Evolutionary conservation across 2,329 filamentous ascomycete species (phyloP).

Genomic region (Monosporascus sp.): DNA sequence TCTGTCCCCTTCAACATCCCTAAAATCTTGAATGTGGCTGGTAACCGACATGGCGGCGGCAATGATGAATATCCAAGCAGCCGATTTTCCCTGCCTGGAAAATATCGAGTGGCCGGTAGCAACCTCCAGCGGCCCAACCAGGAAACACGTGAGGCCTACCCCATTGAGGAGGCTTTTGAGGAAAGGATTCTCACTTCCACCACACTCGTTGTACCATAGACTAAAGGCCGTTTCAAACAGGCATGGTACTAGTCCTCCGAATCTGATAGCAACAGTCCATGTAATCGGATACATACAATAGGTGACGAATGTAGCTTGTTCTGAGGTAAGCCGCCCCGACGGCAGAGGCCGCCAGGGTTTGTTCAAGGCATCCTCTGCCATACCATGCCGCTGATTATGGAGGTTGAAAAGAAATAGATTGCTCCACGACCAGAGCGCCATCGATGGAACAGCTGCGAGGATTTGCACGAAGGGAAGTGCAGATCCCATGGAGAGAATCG

Average conservation of each 20-base stretch:
- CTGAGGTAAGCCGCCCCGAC: slow-evolving; percentile 2
- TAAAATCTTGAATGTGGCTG: slow-evolving; percentile 8
- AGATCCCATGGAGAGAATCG: slow-evolving; percentile 3
- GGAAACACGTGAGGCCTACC: slow-evolving; percentile 6
- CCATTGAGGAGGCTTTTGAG: slow-evolving; percentile 9
- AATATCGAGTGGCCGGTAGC: slow-evolving; percentile 4
- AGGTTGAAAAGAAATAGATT: slow-evolving; percentile 12
- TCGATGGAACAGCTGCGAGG: neutral
- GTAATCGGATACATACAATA: slow-evolving; percentile 5
- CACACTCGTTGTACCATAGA: slow-evolving; percentile 10
- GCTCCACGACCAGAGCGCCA: slow-evolving; percentile 6
- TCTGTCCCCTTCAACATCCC: slow-evolving; percentile 8
- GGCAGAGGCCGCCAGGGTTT: slow-evolving; percentile 14
- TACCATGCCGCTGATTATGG: slow-evolving; percentile 8
- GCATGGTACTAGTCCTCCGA: slow-evolving; percentile 5
- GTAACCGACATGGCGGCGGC: neutral
- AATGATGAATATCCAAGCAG: slow-evolving; percentile 4
- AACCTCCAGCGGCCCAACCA: slow-evolving; percentile 7
- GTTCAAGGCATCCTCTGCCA: slow-evolving; percentile 11
- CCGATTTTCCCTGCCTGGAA: neutral
- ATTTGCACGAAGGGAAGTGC: neutral
- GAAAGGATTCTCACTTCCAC: neutral
- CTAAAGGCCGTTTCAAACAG: slow-evolving; percentile 3
- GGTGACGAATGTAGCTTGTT: slow-evolving; percentile 4
- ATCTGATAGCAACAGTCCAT: neutral